These are phyloP conservation scores for Besnoitia besnoiti DNA, from an alignment of 169 alveolate species.

Conservation along the genomic window DNA sequence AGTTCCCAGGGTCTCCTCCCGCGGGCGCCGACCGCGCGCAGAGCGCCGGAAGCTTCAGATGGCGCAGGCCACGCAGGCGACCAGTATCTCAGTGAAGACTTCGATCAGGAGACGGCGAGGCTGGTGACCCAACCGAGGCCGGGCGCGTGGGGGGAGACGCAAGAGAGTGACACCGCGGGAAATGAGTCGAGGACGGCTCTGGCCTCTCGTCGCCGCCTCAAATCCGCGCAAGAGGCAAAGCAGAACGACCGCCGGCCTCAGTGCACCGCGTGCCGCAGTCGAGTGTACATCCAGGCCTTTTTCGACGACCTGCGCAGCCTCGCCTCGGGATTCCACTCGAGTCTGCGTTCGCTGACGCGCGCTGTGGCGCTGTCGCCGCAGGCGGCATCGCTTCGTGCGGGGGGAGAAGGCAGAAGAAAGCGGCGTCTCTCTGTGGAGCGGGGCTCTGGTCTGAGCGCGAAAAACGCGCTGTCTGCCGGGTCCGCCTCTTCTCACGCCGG, in stretches of 20 bases:
- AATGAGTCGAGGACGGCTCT: too few relatives aligned
- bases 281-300: slow-evolving; percentile 26
- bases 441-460: background rate
- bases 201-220: too few relatives aligned
- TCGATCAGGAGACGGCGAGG: background rate
- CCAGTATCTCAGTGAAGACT: too few relatives aligned
- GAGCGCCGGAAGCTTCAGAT: too few relatives aligned
- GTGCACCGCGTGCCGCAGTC: slow-evolving; percentile 30
- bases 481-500: background rate
- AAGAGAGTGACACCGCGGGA: background rate
- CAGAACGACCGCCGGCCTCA: background rate
- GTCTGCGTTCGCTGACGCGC: slow-evolving; percentile 1
- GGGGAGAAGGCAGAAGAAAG: background rate
- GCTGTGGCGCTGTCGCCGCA: background rate
- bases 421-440: background rate
- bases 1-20: too few relatives aligned
- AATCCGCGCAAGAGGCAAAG: too few relatives aligned
- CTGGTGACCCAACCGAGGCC: background rate
- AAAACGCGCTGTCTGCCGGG: background rate
- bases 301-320: background rate
- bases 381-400: background rate
- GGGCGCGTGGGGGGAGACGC: background rate
- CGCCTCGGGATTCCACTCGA: background rate
- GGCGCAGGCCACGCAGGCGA: too few relatives aligned
- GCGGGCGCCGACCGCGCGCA: too few relatives aligned